Evolutionary conservation across 805 yeast genomes (phyloP), one percentile per base, ranked within the genome.

Genomic region (Wickerhamiella parazyma): DNA sequence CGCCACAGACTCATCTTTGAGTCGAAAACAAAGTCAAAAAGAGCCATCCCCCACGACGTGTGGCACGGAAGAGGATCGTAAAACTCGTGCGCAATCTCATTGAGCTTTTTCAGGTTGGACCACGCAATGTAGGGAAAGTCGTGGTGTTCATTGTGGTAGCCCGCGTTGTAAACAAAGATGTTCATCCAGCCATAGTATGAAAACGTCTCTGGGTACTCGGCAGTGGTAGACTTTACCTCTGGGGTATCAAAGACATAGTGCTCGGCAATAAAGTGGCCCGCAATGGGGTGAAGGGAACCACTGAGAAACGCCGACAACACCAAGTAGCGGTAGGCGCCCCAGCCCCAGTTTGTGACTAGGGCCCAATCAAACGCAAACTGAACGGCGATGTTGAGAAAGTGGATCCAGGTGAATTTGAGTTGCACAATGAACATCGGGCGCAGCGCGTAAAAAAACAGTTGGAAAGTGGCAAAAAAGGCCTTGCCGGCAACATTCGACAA

Each of bases 191-290:
- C 96, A 55, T 86, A 86, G 63, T 86, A 86, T 6, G 93, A 80
- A 57, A 78, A 86, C 0, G 96, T 86, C 58, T 86, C 96, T 7
- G 80, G 76, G 25, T 54, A 54, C 28, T 39, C 22, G 2, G 59
- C 50, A 24, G 46, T 48, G 14, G 46, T 49, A 14, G 49, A 44
- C 38, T 38, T 45, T 38, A 59, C 58, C 34, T 38, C 36, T 22
- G 58, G 57, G 8, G 54, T 58, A 38, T 54, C 51, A 59, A 84
- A 68, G 11, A 84, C 75, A 57, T 83, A 84, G 59, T 86, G 96
- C 58, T 86, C 96, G n/a, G 94, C 89, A 50, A 86, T 83, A 62
- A 86, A 86, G 64, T 86, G 96, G 17, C 95, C 96, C 1, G 95
- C 94, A 48, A 85, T 78, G 21, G 96, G 96, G 57, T 86, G 96